Base-by-base conservation (phyloP, 805 yeast species). In the Grigorovia yakushimaensis region DNA sequence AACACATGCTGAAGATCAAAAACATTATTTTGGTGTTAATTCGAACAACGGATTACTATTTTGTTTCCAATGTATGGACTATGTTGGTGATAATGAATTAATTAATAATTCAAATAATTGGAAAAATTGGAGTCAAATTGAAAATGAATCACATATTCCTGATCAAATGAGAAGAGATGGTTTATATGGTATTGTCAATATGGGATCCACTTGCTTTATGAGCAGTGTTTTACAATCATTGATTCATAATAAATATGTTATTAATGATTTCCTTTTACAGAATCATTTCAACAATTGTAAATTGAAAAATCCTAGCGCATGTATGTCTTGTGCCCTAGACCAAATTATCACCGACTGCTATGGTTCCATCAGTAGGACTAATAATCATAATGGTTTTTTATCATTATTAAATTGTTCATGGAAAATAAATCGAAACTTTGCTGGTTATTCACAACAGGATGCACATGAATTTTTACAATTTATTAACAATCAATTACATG, bases 381-480 rank as follows among this genome's bases (percentile, higher is more conserved):
- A 41, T 73, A 79, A 30, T 88, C 95, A 2, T 82, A 69, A 67
- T 23, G 97, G 98, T 0, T 83, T 93, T 52, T 81, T 93, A 2
- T 77, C 84, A 44, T 66, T 93, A 42, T 71, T 93, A 44, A 74
- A 78, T n/a, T 86, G 96, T 11, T 82, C 96, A 1, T 88, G 96
- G 91, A 82, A 81, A 57, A 81, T 82, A 42, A 85, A 87, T 55
- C 78, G 84, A 54, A 77, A 88, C 33, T 74, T 93, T 49, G 95
- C 97, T 0, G 99, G 99, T 1, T 89, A 89, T 55, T 84, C 93
- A 35, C 97, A 93, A 65, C 99, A 93, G 66, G 99, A 93, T 63
- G 98, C 98, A 0, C 99, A 93, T 66, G 99, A 93, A 65, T 93
- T 91, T 65, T 83, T 95, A 83, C 97, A 93, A 61, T 89, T 91